These are phyloP conservation scores for Rosa chinensis DNA, from an alignment of 306 rosid species.

Conservation along the genomic window DNA sequence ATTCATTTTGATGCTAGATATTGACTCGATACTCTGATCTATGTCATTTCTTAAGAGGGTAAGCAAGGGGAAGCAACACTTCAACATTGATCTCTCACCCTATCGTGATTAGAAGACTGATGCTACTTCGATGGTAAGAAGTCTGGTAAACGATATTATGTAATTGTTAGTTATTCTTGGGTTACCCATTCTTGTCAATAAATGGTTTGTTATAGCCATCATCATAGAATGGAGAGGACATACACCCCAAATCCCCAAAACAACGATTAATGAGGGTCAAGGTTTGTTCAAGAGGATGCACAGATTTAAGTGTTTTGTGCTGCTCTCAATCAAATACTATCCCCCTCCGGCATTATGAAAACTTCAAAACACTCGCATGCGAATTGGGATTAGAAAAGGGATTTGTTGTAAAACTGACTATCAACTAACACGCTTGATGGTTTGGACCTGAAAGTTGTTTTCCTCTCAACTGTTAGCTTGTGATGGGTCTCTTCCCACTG, in stretches of 20 bases:
- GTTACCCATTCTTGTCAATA: not conserved
- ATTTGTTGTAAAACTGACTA: not conserved
- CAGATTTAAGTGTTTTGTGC: not conserved
- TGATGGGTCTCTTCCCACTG: not conserved
- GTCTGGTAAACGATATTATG: not conserved
- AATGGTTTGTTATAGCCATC: not conserved
- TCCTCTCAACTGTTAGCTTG: not conserved
- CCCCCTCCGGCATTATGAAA: not conserved
- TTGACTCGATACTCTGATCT: not conserved
- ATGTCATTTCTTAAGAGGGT: constrained; percentile 47
- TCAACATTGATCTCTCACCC: constrained; percentile 84
- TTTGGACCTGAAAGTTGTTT: not conserved
- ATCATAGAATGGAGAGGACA: not conserved
- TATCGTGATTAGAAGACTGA: constrained; percentile 47
- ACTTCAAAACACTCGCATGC: not conserved
- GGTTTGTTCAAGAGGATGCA: not conserved
- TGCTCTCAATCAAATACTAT: not conserved
- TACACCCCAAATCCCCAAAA: not conserved
- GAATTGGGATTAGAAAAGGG: not conserved
- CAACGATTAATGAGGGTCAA: not conserved
- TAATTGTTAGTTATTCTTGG: not conserved
- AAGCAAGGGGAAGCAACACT: constrained; percentile 80
- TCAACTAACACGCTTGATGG: not conserved
- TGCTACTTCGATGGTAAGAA: constrained; percentile 33
- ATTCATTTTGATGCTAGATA: not conserved